Evolutionary conservation across 345 rosid species (phyloP).

Genomic region (Pistacia integerrima): DNA sequence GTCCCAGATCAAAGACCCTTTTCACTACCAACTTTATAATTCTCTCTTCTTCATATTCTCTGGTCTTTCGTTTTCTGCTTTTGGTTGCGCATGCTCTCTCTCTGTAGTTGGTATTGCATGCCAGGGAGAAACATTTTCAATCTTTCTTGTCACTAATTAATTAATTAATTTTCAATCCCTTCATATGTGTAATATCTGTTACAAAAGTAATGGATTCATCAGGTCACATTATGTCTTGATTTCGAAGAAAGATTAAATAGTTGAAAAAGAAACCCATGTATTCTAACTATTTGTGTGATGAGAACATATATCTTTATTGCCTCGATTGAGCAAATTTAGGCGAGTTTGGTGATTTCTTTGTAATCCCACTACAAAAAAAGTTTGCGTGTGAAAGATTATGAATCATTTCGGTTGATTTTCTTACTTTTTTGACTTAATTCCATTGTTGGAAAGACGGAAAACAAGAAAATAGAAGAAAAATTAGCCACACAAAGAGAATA

Average conservation of each 20-base stretch:
- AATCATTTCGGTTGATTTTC: not conserved
- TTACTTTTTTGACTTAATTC: not conserved
- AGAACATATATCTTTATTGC: no score
- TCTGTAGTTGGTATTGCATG: constrained; percentile 4
- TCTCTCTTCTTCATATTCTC: no score
- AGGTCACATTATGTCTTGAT: not conserved
- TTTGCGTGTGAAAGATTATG: not conserved
- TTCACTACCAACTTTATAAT: no score
- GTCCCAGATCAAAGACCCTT: constrained; percentile 13
- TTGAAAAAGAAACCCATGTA: no score
- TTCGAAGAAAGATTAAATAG: not conserved
- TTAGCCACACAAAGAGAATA: no score
- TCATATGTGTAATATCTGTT: not conserved
- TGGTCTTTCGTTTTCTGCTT: constrained; percentile 1
- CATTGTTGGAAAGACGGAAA: no score
- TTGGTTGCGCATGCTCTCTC: constrained; percentile 8
- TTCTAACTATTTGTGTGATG: no score
- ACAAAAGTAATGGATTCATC: not conserved
- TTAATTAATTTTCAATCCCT: not conserved
- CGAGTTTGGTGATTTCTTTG: not conserved
- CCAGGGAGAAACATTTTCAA: constrained; percentile 24
- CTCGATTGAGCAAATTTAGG: not conserved
- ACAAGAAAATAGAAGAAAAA: no score
- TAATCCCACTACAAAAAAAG: not conserved
- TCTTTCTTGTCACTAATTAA: constrained; percentile 18